A percentile compares a stretch with the other conserved stretches of the same genome.
phyloP scores from a whole-genome alignment of 2,329 filamentous ascomycete genomes.

The Colletotrichum magnum region DNA sequence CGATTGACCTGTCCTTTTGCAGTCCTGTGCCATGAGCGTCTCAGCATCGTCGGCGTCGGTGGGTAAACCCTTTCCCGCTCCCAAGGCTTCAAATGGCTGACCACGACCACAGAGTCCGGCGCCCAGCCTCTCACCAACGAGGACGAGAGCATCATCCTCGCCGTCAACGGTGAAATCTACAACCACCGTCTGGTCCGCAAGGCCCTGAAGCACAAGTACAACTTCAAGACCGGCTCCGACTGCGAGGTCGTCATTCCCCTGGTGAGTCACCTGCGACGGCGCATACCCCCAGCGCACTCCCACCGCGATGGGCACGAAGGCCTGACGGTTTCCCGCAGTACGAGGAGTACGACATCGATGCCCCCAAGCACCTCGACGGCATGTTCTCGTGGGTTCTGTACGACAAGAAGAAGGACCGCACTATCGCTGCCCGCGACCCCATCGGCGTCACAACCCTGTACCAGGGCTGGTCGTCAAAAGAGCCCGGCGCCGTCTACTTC shows the following conservation, averaged over 20 bases:
- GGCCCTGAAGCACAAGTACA: conserved; percentile 84
- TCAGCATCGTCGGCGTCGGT: conserved; percentile 98
- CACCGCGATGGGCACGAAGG: conserved; percentile 4
- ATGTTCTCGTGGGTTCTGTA: conserved; percentile 99
- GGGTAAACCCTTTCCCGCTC: conserved; percentile 54
- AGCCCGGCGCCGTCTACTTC: conserved; percentile 91
- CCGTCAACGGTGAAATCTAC: conserved; percentile 99
- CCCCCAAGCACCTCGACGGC: conserved; percentile 93
- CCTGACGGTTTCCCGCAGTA: conserved; percentile 70
- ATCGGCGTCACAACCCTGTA: conserved; percentile 99
- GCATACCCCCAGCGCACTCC: neutral
- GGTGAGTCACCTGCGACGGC: conserved; percentile 66
- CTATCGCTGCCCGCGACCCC: conserved; percentile 93
- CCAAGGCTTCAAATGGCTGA: conserved; percentile 37
- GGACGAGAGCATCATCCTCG: conserved; percentile 88
- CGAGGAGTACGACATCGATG: conserved; percentile 90
- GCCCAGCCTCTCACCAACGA: conserved; percentile 96
- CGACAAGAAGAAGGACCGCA: conserved; percentile 93
- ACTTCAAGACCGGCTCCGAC: conserved; percentile 99
- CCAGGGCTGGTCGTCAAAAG: conserved; percentile 89
- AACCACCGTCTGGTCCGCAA: conserved; percentile 98
- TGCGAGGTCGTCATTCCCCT: conserved; percentile 99
- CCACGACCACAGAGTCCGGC: conserved; percentile 78
- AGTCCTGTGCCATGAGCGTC: conserved; percentile 97
- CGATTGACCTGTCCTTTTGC: conserved; percentile 49